phyloP scores from a whole-genome alignment of 2,329 filamentous ascomycete species.

The Tolypocladium paradoxum region DNA sequence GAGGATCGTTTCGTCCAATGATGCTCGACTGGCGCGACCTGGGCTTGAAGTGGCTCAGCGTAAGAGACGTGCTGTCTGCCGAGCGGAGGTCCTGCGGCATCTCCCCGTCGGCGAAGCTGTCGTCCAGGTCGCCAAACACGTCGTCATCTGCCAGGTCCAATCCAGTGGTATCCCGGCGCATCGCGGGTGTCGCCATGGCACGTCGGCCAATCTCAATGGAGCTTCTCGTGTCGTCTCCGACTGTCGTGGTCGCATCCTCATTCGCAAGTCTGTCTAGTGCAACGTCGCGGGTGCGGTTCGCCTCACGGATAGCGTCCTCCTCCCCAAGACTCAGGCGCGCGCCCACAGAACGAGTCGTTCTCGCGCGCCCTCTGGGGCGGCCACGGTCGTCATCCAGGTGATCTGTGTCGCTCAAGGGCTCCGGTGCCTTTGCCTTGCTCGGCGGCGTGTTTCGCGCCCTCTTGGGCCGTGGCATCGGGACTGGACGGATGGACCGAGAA shows the following conservation, averaged over 20 bases:
- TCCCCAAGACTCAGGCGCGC: slow-evolving; percentile 12
- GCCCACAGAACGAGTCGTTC: slow-evolving; percentile 6
- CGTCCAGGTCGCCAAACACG: slow-evolving; percentile 34
- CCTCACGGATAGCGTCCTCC: slow-evolving; percentile 13
- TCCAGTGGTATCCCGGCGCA: slow-evolving; percentile 32
- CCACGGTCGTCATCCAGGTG: slow-evolving; percentile 14
- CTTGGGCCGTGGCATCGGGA: slow-evolving; percentile 8
- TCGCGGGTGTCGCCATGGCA: slow-evolving; percentile 21
- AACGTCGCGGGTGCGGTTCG: slow-evolving; percentile 21
- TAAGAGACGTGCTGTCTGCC: slow-evolving; percentile 34
- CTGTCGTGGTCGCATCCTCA: slow-evolving; percentile 21
- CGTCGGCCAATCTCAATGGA: slow-evolving; percentile 28
- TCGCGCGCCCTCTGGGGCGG: slow-evolving; percentile 10
- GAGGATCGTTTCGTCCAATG: slow-evolving; percentile 37
- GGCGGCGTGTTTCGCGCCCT: slow-evolving; percentile 5
- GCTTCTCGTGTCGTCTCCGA: slow-evolving; percentile 15
- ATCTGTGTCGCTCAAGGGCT: slow-evolving; percentile 1
- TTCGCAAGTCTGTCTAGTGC: slow-evolving; percentile 24
- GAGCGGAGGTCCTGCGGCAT: slow-evolving; percentile 24
- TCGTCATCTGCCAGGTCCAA: slow-evolving; percentile 37
- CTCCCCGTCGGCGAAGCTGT: slow-evolving; percentile 29
- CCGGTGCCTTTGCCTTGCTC: background rate
- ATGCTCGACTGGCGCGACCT: slow-evolving; percentile 39
- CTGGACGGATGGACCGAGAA: background rate
- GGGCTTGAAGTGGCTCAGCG: slow-evolving; percentile 34